A percentile compares a stretch with the other conserved stretches of the same genome.
phyloP scores from a whole-genome alignment of 1,139 yeast species.

The Scheffersomyces segobiensis region DNA sequence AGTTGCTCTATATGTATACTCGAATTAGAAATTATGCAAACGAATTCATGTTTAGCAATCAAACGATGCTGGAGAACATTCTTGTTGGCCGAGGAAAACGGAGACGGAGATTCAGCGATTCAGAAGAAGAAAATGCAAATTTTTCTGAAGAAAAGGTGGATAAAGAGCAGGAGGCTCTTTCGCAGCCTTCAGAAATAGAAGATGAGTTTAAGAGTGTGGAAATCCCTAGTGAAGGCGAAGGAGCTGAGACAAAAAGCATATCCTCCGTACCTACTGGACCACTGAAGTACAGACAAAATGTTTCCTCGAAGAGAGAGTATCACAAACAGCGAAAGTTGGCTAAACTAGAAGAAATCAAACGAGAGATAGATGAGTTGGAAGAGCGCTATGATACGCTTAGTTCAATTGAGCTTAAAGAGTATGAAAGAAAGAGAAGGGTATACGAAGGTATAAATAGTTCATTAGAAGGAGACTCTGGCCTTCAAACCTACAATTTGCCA shows the following conservation, averaged over 20 bases:
- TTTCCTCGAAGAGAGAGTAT: constrained; percentile 20
- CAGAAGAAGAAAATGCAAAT: constrained; percentile 15
- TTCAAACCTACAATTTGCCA: constrained; percentile 4
- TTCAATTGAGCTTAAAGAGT: constrained; percentile 51
- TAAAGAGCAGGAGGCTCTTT: constrained; percentile 27
- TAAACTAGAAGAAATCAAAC: constrained; percentile 21
- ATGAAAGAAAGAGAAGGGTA: constrained; percentile 49
- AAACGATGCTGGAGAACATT: constrained; percentile 3
- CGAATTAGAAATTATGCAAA: not conserved
- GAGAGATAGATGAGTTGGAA: constrained; percentile 50
- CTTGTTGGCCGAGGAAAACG: constrained; percentile 22
- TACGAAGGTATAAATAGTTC: constrained; percentile 27
- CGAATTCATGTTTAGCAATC: not conserved
- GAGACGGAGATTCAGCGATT: constrained; percentile 15
- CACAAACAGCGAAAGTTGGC: constrained; percentile 34
- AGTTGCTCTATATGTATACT: not conserved
- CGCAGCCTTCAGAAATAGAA: not conserved
- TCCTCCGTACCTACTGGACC: not conserved
- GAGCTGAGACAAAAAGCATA: constrained; percentile 4
- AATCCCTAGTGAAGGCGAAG: constrained; percentile 1
- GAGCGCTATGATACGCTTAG: constrained; percentile 52
- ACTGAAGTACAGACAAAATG: not conserved
- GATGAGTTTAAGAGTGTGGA: not conserved
- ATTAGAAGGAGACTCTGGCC: not conserved
- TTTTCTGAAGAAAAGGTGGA: constrained; percentile 29